Evolutionary conservation across 306 rosid species (phyloP), one percentile per base, ranked within the genome.

Genomic region (Carpinus viminea): DNA sequence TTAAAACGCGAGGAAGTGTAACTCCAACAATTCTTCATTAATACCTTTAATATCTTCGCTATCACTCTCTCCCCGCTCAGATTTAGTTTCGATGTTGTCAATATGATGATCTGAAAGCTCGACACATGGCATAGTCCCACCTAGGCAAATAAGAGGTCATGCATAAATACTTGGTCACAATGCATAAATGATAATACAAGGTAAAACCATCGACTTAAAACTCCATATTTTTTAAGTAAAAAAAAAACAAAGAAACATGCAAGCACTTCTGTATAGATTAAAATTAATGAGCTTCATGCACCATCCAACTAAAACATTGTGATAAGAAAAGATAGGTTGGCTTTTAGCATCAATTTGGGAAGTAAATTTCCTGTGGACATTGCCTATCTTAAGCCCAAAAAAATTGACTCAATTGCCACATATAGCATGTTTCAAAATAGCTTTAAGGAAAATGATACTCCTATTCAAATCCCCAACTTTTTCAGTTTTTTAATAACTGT

Each of bases 51-150:
- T 83, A 95, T 70, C 86, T 80, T 91, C 72, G 91, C 98, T 69
- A 80, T 84, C 84, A 95, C 98, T 74, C 64, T 86, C 76, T 93
- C 93, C 74, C 99, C 93, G 91, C 89, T 83, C 61, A 83, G 81
- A 95, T 66, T 86, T 85, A 12, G 84, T 80, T 78, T 91, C 93
- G 65, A 93, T 75, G 80, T 74, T 85, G 51, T 91, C 91, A 56
- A 87, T 48, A 64, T 46, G 87, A 76, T 86, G 79, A 79, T 89
- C 98, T 65, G 97, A 87, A 86, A 95, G 80, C 88, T 95, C 97
- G 98, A 93, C 17, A 85, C 43, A 72, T 95, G 99, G 89, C 99
- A 95, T 75, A 91, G 79, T 61, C 99, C 99, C 83, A 92, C 97
- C 98, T 94, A 81, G 70, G 73, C 12, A 76, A 77, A 70, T 31